Conservation (phyloP, 306 rosid genomes). For the Prunus mira region DNA sequence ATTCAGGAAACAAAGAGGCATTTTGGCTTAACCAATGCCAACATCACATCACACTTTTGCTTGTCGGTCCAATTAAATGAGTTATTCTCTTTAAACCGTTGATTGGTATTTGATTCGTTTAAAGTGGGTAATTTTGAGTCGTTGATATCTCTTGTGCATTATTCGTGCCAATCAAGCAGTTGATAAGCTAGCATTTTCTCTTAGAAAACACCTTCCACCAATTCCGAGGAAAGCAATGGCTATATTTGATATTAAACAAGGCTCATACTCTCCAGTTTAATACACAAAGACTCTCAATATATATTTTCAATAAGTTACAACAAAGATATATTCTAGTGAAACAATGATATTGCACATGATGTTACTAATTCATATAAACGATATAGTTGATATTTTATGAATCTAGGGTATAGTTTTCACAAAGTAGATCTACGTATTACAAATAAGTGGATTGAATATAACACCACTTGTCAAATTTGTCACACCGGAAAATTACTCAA, state of each 20-base stretch:
- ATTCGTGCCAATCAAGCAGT: background rate
- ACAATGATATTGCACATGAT: no score
- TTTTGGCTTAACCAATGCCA: background rate
- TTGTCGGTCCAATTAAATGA: background rate
- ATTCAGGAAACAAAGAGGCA: background rate
- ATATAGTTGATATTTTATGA: no score
- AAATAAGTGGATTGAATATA: no score
- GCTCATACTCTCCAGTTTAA: background rate
- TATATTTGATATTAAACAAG: background rate
- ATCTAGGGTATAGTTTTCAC: no score
- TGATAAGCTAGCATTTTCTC: background rate
- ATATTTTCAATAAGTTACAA: background rate
- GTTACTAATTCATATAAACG: no score
- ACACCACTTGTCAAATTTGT: no score
- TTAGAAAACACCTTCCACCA: background rate
- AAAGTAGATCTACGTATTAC: no score
- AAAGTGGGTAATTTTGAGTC: background rate
- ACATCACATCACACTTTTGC: background rate
- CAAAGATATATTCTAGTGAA: rapidly evolving
- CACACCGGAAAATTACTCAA: background rate
- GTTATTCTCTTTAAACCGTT: background rate
- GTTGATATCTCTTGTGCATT: background rate
- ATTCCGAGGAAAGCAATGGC: background rate
- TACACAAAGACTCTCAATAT: background rate
- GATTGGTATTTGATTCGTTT: background rate